Evolutionary conservation across 1,139 yeast species (phyloP).

Genomic region (Yamadazyma dendronema): DNA sequence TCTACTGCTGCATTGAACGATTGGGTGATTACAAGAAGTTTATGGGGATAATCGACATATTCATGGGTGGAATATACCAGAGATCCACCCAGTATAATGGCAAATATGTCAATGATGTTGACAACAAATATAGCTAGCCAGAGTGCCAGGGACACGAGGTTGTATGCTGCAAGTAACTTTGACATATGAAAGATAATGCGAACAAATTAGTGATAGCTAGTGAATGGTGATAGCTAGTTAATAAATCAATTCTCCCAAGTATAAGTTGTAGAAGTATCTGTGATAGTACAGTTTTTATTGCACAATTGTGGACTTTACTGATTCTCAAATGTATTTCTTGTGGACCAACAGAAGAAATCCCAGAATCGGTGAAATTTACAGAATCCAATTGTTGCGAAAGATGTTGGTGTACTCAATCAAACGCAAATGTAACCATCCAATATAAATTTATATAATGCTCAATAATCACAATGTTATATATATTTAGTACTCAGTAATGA

Average conservation of each 20-base stretch:
- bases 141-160: conserved; percentile 60
- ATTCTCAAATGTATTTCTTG: too few relatives aligned
- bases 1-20: conserved; percentile 30
- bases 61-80: conserved; percentile 12
- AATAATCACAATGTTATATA: too few relatives aligned
- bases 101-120: conserved; percentile 17
- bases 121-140: conserved; percentile 56
- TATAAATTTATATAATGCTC: too few relatives aligned
- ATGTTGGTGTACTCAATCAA: too few relatives aligned
- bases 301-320: too few relatives aligned
- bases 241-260: too few relatives aligned
- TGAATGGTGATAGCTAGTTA: too few relatives aligned
- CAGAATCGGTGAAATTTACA: background rate
- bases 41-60: conserved; percentile 27
- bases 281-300: too few relatives aligned
- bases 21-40: conserved; percentile 27
- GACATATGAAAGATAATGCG: background rate
- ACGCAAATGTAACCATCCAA: too few relatives aligned
- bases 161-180: conserved; percentile 37
- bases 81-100: conserved; percentile 7
- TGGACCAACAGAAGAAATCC: too few relatives aligned
- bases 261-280: too few relatives aligned
- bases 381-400: background rate
- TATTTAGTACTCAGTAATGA: background rate
- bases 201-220: too few relatives aligned